These are phyloP conservation scores for Pterocarpus macrocarpus DNA, from an alignment of 306 rosid genomes.

Conservation along the genomic window DNA sequence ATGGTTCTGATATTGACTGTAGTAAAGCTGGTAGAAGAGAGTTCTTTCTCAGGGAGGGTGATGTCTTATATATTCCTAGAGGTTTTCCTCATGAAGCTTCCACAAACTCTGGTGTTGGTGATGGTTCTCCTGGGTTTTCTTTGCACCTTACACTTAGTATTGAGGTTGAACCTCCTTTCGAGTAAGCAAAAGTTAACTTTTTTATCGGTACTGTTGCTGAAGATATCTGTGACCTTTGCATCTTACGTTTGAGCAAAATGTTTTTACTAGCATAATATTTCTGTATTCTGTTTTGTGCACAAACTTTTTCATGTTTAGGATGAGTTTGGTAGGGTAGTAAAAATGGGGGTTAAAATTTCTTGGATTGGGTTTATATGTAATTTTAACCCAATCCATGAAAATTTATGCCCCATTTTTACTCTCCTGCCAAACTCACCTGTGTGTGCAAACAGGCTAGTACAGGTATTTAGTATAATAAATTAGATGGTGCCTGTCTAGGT, in stretches of 20 bases:
- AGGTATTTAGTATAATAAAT: constrained; percentile 19
- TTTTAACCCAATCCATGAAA: too few relatives aligned
- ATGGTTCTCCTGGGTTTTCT: constrained; percentile 65
- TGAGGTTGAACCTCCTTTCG: constrained; percentile 91
- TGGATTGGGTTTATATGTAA: too few relatives aligned
- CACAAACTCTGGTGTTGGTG: constrained; percentile 55
- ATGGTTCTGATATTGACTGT: constrained; percentile 58
- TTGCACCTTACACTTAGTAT: constrained; percentile 83
- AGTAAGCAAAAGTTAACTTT: constrained; percentile 68
- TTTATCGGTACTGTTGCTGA: constrained; percentile 16
- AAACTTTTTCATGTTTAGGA: neutral
- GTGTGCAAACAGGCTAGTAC: constrained; percentile 2
- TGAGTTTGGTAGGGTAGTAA: neutral
- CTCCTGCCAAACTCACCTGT: neutral
- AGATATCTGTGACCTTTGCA: constrained; percentile 6
- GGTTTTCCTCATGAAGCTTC: constrained; percentile 87
- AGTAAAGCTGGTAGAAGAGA: constrained; percentile 51
- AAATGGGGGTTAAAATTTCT: too few relatives aligned
- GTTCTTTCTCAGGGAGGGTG: constrained; percentile 73
- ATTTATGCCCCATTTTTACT: too few relatives aligned
- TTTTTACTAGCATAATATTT: neutral
- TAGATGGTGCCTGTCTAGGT: neutral
- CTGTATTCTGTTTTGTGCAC: neutral
- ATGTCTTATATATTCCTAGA: constrained; percentile 84
- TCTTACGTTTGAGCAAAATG: constrained; percentile 2